Evolutionary conservation across 257 asterid species (phyloP), one percentile per base, ranked within the genome.

Genomic region (Przewalskia tangutica): DNA sequence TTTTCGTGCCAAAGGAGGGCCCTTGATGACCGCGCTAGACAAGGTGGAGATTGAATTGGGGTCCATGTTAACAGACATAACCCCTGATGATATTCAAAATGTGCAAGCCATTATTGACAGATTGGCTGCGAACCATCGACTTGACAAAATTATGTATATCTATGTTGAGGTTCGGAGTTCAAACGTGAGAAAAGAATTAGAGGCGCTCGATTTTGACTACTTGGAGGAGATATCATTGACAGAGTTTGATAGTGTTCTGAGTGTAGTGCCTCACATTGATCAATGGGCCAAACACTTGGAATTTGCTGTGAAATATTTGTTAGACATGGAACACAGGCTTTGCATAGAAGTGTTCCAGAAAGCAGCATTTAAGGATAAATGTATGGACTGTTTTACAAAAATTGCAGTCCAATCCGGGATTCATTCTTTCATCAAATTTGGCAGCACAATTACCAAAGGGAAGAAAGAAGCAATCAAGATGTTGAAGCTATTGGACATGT

Each of bases 381-480:
- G 91, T 90, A 86, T 83, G 92, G 86, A 77, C 27, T 91, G 96
- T 84, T 95, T 93, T 65, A 91, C 93, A 12, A 82, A 65, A 83
- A 86, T 95, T 55, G 94, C 93, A 48, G 54, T 82, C 34, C 86
- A 82, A 42, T 91, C 95, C 10, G 97, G 99, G 60, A 90, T 94
- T 82, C 81, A 54, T 0, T 83, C 89, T 7, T 91, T 94, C 77
- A 79, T 94, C 40, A 78, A 84, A 36, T 95, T 92, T 18, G 98
- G 97, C 2, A 80, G 81, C 84, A 77, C 78, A 8, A 82, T 95
- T 63, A 82, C 93, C 8, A 81, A 54, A 46, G 90, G 94, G 81
- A 94, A 92, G 92, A 94, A 91, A 64, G 98, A 95, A 81, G 98
- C 98, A 62, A 77, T 92, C 82, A 95, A 94, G 90, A 89, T 95